phyloP scores from a whole-genome alignment of 179 eudicot genomes.

The Camellia oleifera region DNA sequence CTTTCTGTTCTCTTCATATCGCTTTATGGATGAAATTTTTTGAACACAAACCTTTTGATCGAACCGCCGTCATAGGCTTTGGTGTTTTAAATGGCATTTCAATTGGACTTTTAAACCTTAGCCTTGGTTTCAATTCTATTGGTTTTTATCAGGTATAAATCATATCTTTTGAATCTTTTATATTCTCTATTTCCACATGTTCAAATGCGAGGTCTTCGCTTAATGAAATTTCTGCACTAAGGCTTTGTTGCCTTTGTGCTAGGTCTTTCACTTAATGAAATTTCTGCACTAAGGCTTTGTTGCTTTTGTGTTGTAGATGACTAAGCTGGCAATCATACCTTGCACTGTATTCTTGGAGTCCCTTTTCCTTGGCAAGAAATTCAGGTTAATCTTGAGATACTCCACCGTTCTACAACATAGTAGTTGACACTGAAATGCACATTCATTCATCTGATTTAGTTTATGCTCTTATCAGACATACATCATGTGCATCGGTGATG shows the following conservation, averaged over 20 bases:
- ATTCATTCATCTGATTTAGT: not conserved
- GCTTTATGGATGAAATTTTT: conserved; percentile 69
- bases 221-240: not conserved
- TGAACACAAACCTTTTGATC: conserved; percentile 83
- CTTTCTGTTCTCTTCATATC: conserved; percentile 82
- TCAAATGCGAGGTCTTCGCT: not conserved
- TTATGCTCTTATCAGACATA: not conserved
- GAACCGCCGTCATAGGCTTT: conserved; percentile 73
- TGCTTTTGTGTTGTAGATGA: conserved; percentile 49
- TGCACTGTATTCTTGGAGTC: conserved; percentile 88
- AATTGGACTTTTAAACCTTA: conserved; percentile 79
- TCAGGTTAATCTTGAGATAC: conserved; percentile 52
- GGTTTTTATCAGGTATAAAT: conserved; percentile 77
- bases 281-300: not conserved
- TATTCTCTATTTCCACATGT: not conserved
- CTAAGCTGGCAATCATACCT: conserved; percentile 90
- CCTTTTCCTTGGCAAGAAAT: conserved; percentile 58
- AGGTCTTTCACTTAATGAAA: not conserved
- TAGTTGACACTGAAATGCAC: not conserved
- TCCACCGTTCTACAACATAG: not conserved
- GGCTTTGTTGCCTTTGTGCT: conserved; percentile 2
- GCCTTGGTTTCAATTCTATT: conserved; percentile 85
- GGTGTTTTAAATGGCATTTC: conserved; percentile 84
- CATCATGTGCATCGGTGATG: not conserved
- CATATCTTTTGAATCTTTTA: not conserved